These are phyloP conservation scores for Clausena lansium DNA, from an alignment of 345 rosid species.

Conservation along the genomic window DNA sequence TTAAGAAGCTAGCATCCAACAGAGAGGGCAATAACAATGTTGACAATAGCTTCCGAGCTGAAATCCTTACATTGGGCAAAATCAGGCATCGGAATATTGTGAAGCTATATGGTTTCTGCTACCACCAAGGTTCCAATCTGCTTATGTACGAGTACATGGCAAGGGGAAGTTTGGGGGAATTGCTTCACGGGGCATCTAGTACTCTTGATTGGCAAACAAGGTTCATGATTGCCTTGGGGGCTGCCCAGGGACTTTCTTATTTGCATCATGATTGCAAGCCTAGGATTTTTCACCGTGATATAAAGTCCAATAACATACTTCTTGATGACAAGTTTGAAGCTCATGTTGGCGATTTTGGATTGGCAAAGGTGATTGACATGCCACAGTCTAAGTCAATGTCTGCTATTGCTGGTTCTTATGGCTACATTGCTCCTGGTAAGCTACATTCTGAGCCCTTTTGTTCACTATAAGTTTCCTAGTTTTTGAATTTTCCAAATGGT, in stretches of 20 bases:
- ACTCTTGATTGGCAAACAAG: constrained; percentile 72
- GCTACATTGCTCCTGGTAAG: constrained; percentile 93
- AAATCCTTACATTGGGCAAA: constrained; percentile 74
- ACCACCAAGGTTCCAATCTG: constrained; percentile 84
- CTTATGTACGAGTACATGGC: constrained; percentile 76
- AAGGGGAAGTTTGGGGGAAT: constrained; percentile 72
- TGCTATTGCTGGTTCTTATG: constrained; percentile 93
- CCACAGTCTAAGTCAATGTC: constrained; percentile 92
- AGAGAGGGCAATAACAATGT: constrained; percentile 62
- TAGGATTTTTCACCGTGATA: constrained; percentile 85
- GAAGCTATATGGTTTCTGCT: constrained; percentile 84
- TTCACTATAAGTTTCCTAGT: background rate
- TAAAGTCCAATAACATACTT: constrained; percentile 75
- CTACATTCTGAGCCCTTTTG: constrained; percentile 1
- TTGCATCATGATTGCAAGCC: constrained; percentile 92
- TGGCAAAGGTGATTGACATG: constrained; percentile 91
- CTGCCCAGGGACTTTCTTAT: constrained; percentile 80
- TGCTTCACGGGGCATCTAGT: constrained; percentile 54
- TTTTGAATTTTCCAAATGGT: background rate
- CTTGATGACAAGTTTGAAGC: constrained; percentile 86
- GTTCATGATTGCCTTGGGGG: constrained; percentile 78
- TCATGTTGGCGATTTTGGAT: constrained; percentile 88
- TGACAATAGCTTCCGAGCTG: constrained; percentile 84
- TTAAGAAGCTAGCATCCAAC: constrained; percentile 80
- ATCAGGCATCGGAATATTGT: constrained; percentile 89